Percentiles rank a stretch among this genome's conserved stretches.
phyloP scores from a whole-genome alignment of 2,329 filamentous ascomycete species.

The Sphaerulina vaccinii region DNA sequence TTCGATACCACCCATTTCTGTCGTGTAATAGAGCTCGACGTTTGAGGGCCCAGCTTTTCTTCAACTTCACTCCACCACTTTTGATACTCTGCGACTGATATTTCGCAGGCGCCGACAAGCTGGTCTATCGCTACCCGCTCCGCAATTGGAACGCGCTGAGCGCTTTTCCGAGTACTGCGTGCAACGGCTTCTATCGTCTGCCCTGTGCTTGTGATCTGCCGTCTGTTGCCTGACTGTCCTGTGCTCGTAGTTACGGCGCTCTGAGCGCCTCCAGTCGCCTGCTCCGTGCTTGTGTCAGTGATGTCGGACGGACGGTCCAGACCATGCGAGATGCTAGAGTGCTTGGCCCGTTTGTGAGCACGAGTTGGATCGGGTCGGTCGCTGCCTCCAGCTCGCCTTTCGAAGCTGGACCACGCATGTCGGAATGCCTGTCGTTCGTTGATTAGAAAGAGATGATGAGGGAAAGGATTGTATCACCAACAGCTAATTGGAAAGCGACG shows the following conservation, averaged over 20 bases:
- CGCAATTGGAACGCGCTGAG: background rate
- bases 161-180: background rate
- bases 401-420: background rate
- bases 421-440: background rate
- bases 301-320: background rate
- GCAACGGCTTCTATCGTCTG: background rate
- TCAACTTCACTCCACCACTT: background rate
- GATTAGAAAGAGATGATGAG: background rate
- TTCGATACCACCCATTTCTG: background rate
- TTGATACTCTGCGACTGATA: background rate
- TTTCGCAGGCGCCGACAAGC: background rate
- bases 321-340: background rate
- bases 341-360: background rate
- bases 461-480: background rate
- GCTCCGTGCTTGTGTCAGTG: background rate
- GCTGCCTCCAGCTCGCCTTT: background rate
- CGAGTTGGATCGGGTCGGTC: background rate
- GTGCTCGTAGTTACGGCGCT: background rate
- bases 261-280: background rate
- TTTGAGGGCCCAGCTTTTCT: background rate
- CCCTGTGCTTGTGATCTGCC: constrained; percentile 1
- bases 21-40: background rate
- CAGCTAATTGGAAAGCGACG: background rate
- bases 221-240: too few species aligned
- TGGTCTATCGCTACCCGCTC: background rate